Evolutionary conservation across 2,329 filamentous ascomycete genomes (phyloP).

Genomic region (Monosporascus sp.): DNA sequence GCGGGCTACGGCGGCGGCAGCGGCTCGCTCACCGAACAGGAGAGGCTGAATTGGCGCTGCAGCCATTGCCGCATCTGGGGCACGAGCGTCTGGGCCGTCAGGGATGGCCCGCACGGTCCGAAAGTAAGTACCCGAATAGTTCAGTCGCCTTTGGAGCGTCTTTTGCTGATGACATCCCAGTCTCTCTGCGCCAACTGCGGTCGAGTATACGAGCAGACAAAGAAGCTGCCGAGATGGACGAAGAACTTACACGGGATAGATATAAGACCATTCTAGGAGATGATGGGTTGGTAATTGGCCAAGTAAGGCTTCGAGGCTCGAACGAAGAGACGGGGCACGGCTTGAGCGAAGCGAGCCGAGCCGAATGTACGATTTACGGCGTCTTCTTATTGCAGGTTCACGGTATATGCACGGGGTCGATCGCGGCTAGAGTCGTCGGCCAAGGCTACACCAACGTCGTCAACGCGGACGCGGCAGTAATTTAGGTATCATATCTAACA

Average conservation of each 20-base stretch:
- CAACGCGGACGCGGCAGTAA: constrained; percentile 2
- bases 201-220: constrained; percentile 80
- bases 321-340: no score
- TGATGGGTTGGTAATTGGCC: neutral
- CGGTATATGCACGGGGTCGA: constrained; percentile 8
- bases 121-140: constrained; percentile 53
- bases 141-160: constrained; percentile 1
- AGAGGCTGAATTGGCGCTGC: constrained; percentile 82
- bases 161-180: constrained; percentile 34
- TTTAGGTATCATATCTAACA: constrained; percentile 3
- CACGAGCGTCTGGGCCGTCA: constrained; percentile 86
- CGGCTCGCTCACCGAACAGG: constrained; percentile 65
- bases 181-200: constrained; percentile 92
- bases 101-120: constrained; percentile 81
- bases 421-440: constrained; percentile 12
- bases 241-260: constrained; percentile 57
- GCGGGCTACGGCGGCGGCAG: constrained; percentile 65
- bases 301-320: no score
- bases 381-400: constrained; percentile 7
- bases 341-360: no score
- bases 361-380: constrained; percentile 5
- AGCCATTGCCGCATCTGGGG: constrained; percentile 84
- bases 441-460: constrained; percentile 9
- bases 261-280: constrained; percentile 17
- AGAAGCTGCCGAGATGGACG: constrained; percentile 73